phyloP scores from a whole-genome alignment of 805 yeast species.

The Millerozyma miso region DNA sequence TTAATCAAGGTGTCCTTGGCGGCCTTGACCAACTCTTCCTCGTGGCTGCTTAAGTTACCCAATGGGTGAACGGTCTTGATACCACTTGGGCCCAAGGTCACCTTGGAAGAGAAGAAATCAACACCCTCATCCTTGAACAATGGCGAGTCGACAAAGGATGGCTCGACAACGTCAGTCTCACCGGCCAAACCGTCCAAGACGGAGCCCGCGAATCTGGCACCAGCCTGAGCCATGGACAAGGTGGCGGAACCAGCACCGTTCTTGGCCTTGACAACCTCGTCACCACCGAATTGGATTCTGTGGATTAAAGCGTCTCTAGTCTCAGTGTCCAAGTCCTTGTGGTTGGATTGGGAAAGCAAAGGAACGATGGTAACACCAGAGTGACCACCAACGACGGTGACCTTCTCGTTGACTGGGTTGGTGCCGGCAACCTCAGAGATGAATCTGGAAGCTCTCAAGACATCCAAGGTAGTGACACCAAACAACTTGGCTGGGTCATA shows the following conservation, averaged over 20 bases:
- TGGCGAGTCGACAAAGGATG: constrained; percentile 76
- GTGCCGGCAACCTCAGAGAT: constrained; percentile 62
- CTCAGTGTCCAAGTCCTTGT: constrained; percentile 45
- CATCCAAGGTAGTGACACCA: constrained; percentile 95
- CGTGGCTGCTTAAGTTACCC: constrained; percentile 70
- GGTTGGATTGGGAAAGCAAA: constrained; percentile 78
- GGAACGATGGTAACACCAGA: constrained; percentile 96
- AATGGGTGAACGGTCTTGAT: constrained; percentile 74
- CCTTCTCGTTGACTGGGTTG: constrained; percentile 72
- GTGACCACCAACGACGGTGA: constrained; percentile 95
- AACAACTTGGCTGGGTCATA: constrained; percentile 89
- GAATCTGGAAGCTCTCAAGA: constrained; percentile 85
- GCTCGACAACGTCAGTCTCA: constrained; percentile 60
- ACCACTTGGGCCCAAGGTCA: constrained; percentile 91
- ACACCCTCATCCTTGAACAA: constrained; percentile 84
- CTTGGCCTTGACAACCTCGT: constrained; percentile 91
- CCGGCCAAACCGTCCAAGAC: constrained; percentile 63
- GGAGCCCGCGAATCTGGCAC: constrained; percentile 68
- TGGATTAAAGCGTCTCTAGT: constrained; percentile 54
- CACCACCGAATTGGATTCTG: constrained; percentile 96
- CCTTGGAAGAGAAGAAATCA: constrained; percentile 93
- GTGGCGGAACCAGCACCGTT: constrained; percentile 94
- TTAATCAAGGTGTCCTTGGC: constrained; percentile 87
- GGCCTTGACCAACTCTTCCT: constrained; percentile 74
- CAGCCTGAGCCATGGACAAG: constrained; percentile 90